Evolutionary conservation across 2,329 filamentous ascomycete species (phyloP).

Genomic region (Biscogniauxia marginata): DNA sequence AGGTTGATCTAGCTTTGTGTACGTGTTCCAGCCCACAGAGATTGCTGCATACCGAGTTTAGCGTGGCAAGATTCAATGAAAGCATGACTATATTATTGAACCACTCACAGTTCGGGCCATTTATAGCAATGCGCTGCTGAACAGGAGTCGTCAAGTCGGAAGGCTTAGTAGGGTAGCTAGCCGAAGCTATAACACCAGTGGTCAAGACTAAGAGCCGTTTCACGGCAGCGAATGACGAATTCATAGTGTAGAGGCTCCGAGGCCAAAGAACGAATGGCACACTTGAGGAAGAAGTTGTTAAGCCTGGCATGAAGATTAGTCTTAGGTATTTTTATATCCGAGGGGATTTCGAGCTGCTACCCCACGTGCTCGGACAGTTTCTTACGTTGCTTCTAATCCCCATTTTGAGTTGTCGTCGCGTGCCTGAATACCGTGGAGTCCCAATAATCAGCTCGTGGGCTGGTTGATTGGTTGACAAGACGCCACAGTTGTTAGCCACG

Average conservation of each 20-base stretch:
- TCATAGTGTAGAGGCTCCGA: conserved; percentile 22
- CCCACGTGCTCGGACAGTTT: background rate
- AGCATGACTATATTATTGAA: background rate
- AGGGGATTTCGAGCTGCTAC: background rate
- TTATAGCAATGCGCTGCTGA: conserved; percentile 53
- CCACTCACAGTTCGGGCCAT: conserved; percentile 45
- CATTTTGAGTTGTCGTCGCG: conserved; percentile 1
- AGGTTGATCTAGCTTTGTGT: conserved; percentile 41
- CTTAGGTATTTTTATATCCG: background rate
- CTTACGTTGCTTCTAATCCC: background rate
- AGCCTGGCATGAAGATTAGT: background rate
- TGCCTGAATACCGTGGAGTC: conserved; percentile 1
- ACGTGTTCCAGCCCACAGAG: conserved; percentile 58
- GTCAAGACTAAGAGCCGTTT: conserved; percentile 29
- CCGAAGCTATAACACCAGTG: conserved; percentile 25
- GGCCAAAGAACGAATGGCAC: background rate
- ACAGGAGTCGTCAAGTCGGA: conserved; percentile 50
- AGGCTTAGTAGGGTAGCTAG: conserved; percentile 46
- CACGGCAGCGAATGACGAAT: conserved; percentile 15
- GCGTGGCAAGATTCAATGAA: background rate
- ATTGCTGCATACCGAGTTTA: conserved; percentile 38
- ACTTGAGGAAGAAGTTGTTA: background rate
- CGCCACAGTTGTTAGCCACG: background rate
- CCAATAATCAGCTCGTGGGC: conserved; percentile 16
- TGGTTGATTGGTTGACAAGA: conserved; percentile 23